These are phyloP conservation scores for Arthrobotrys sinensis DNA, from an alignment of 2,329 filamentous ascomycete species.

Conservation along the genomic window DNA sequence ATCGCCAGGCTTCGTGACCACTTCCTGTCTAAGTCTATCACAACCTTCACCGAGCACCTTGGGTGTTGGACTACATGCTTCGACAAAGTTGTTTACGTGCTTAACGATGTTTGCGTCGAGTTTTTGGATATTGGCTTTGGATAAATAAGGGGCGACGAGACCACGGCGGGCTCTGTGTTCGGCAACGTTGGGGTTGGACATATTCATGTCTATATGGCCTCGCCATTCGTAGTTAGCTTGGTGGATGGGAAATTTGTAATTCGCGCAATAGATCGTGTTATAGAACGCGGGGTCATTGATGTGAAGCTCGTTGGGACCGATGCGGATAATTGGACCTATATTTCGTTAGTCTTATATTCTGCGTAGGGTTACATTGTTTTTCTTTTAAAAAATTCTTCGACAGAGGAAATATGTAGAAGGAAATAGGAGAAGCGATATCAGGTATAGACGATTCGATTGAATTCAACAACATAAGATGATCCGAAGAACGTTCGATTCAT, in stretches of 20 bases:
- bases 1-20: neutral
- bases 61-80: constrained; percentile 7
- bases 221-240: neutral
- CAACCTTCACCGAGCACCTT: neutral
- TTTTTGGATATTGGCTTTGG: constrained; percentile 30
- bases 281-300: constrained; percentile 38
- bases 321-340: constrained; percentile 39
- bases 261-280: constrained; percentile 5
- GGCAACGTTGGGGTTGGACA: neutral
- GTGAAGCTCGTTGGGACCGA: constrained; percentile 43
- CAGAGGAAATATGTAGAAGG: no score
- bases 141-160: constrained; percentile 12
- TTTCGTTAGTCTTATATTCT: neutral
- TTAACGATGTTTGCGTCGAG: constrained; percentile 22
- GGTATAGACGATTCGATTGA: no score
- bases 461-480: no score
- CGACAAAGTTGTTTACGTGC: constrained; percentile 21
- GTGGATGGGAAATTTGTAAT: constrained; percentile 29
- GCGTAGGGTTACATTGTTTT: no score
- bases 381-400: no score
- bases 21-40: neutral
- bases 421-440: no score
- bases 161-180: constrained; percentile 14
- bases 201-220: constrained; percentile 10
- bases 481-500: neutral